Conservation (phyloP, 345 rosid genomes). For the Rubroshorea leprosula region DNA sequence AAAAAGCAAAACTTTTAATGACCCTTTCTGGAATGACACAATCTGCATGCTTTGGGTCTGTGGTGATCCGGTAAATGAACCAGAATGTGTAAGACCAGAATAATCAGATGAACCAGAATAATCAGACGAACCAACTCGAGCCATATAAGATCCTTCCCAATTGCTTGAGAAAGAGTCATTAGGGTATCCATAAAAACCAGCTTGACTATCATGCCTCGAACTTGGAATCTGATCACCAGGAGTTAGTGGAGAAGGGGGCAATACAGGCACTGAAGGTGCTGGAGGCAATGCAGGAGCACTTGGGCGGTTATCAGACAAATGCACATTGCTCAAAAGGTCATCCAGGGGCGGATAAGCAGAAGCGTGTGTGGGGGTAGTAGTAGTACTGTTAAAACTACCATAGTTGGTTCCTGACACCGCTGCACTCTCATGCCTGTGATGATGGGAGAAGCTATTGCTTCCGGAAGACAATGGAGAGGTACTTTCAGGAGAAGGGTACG, state of each 20-base stretch:
- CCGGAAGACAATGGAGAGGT: conserved; percentile 29
- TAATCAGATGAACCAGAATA: conserved; percentile 28
- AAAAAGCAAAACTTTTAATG: conserved; percentile 67
- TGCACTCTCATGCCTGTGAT: conserved; percentile 46
- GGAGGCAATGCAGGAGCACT: conserved; percentile 39
- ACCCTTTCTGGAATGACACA: conserved; percentile 59
- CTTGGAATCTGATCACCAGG: conserved; percentile 23
- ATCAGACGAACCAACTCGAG: conserved; percentile 35
- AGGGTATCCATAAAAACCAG: conserved; percentile 50
- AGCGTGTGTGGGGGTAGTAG: conserved; percentile 26
- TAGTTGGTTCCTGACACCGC: conserved; percentile 22
- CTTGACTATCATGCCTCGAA: conserved; percentile 32
- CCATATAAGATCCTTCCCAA: conserved; percentile 38
- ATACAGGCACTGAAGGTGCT: conserved; percentile 34
- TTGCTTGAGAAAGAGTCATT: conserved; percentile 49
- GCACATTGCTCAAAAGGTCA: conserved; percentile 41
- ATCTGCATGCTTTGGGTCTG: conserved; percentile 38
- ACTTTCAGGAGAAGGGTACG: conserved; percentile 32
- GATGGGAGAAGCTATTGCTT: conserved; percentile 31
- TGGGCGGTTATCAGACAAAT: conserved; percentile 33
- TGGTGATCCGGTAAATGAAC: conserved; percentile 37
- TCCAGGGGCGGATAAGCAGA: conserved; percentile 65
- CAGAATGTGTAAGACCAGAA: conserved; percentile 21
- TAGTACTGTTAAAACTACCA: conserved; percentile 16
- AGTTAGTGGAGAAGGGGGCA: conserved; percentile 23